Conservation (phyloP, 129 eudicot genomes). For the Smallanthus sonchifolius region DNA sequence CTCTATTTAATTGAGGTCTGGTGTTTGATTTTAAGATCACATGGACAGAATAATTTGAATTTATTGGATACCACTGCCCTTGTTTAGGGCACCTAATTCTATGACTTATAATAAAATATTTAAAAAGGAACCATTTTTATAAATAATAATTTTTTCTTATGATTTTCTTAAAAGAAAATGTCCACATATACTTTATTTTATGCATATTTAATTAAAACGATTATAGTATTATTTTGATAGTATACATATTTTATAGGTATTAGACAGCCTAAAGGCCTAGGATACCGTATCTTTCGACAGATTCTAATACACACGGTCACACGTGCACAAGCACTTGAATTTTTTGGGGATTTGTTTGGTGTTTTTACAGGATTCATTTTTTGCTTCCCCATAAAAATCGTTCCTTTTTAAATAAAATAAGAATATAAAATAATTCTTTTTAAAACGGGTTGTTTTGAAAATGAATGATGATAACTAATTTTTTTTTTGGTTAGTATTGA, state of each 20-base stretch:
- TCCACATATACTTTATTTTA: neutral
- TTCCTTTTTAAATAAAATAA: no score
- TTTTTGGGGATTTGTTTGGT: slow-evolving; percentile 29
- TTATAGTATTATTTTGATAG: neutral
- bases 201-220: no score
- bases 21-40: slow-evolving; percentile 22
- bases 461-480: no score
- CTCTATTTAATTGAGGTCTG: slow-evolving; percentile 25
- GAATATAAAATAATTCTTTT: no score
- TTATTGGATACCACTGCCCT: slow-evolving; percentile 37
- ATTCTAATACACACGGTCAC: slow-evolving; percentile 18
- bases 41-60: slow-evolving; percentile 26
- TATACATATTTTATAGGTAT: neutral
- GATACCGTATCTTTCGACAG: slow-evolving; percentile 13
- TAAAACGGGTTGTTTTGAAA: no score
- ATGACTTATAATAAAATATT: neutral
- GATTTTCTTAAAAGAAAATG: neutral
- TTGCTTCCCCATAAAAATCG: neutral
- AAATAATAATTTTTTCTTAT: neutral
- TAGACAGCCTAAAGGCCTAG: slow-evolving; percentile 9
- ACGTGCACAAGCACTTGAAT: slow-evolving; percentile 29
- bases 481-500: no score
- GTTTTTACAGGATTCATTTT: slow-evolving; percentile 12
- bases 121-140: neutral
- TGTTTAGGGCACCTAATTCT: slow-evolving; percentile 24